These are phyloP conservation scores for Schwanniomyces occidentalis DNA, from an alignment of 805 yeast genomes.

Conservation along the genomic window DNA sequence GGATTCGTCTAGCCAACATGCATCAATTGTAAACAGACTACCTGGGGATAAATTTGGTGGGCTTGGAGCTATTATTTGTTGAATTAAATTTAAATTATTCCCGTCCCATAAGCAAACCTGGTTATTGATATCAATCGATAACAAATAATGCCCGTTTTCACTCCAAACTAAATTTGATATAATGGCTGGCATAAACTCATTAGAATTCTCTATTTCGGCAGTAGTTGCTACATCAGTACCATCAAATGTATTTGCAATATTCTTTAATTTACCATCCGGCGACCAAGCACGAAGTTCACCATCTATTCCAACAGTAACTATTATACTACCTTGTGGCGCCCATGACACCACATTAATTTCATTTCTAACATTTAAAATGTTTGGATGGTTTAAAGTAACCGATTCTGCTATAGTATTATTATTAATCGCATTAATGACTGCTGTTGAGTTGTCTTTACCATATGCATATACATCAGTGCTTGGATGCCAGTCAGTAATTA, in stretches of 20 bases:
- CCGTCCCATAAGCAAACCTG: conserved; percentile 65
- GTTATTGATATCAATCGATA: conserved; percentile 55
- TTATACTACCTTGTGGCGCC: conserved; percentile 63
- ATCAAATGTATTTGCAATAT: conserved; percentile 31
- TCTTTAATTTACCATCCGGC: conserved; percentile 62
- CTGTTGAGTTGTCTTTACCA: conserved; percentile 52
- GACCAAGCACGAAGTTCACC: conserved; percentile 86
- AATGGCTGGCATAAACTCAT: conserved; percentile 27
- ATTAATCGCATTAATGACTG: conserved; percentile 41
- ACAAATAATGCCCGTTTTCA: conserved; percentile 48
- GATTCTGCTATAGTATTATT: conserved; percentile 29
- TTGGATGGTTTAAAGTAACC: conserved; percentile 32
- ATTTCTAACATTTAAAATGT: conserved; percentile 15
- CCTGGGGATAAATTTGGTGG: not conserved
- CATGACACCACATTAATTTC: conserved; percentile 47
- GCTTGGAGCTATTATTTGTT: conserved; percentile 21
- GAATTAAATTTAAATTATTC: conserved; percentile 33
- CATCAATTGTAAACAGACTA: conserved; percentile 38
- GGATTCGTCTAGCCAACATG: conserved; percentile 70
- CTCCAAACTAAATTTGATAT: conserved; percentile 65
- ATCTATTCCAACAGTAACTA: conserved; percentile 63
- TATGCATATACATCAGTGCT: conserved; percentile 48
- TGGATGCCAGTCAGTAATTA: conserved; percentile 61
- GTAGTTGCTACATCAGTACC: conserved; percentile 1
- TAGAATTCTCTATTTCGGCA: not conserved